Base-by-base conservation (phyloP, 106 monocot species). In the Iris macrosiphon region DNA sequence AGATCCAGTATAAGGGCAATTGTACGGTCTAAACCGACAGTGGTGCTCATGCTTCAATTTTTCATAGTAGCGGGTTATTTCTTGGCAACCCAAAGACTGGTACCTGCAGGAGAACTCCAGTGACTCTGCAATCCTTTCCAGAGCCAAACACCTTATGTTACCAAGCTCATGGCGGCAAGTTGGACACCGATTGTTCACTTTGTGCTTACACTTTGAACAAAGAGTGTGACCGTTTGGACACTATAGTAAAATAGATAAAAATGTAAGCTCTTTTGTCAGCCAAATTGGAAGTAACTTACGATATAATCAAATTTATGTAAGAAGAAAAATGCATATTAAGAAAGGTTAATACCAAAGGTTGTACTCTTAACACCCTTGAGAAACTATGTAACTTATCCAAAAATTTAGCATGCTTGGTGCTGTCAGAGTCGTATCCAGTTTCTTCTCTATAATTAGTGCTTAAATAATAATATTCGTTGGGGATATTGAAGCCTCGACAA, bases 161-260 rank as follows among this genome's bases (percentile, higher is more conserved):
- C 28, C 27, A 26, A 61, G 61, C 17, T 61, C 33, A 8, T 33
- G 45, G 14, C 12, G 20, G 42, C 61, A 61, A 42, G 29, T 45
- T 20, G 33, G 61, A n/a, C 61, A 61, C 11, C 20, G 61, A 15
- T 61, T 32, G 61, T 61, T 41, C 29, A 48, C 61, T 61, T 33
- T 61, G 14, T 20, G 27, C 13, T 61, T 61, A 29, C 61, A 61
- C 21, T 31, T 35, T 32, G 46, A 61, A 24, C 45, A 46, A 9
- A 61, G 45, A 32, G 47, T 61, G 32, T 61, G 61, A 7, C 61
- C 61, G 11, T 48, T 46, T 48, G 39, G 61, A 15, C 61, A 61
- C 61, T 61, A 24, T 26, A 15, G 23, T 40, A 2, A 27, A 23
- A 40, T 19, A 15, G 6, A 22, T 15, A 15, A 40, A 20, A 7